These are phyloP conservation scores for Pterocarpus santalinus DNA, from an alignment of 306 rosid species.

Conservation along the genomic window DNA sequence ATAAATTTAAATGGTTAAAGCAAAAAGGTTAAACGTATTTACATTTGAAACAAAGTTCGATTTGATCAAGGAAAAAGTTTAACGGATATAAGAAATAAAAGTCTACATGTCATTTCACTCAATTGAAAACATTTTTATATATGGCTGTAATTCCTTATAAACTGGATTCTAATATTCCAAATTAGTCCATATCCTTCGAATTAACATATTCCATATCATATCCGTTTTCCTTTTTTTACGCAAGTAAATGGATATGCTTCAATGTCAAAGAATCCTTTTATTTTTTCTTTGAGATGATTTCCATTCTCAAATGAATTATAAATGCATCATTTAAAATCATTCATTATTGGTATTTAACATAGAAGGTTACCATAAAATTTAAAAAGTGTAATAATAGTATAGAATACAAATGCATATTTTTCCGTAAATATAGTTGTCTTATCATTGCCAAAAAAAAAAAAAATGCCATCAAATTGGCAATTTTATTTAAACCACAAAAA, in stretches of 20 bases:
- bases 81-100: too few relatives aligned
- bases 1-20: too few relatives aligned
- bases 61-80: too few relatives aligned
- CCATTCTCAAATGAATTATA: constrained; percentile 4
- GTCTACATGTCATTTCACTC: too few relatives aligned
- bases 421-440: not conserved
- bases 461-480: not conserved
- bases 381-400: not conserved
- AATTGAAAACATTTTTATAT: too few relatives aligned
- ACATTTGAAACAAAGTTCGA: too few relatives aligned
- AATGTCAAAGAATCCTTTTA: not conserved
- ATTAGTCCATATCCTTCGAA: not conserved
- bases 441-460: not conserved
- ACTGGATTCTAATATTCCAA: not conserved
- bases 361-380: not conserved
- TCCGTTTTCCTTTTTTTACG: not conserved
- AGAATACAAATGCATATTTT: not conserved
- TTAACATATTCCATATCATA: not conserved
- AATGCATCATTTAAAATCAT: not conserved
- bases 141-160: too few relatives aligned
- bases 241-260: not conserved
- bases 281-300: not conserved
- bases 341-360: not conserved
- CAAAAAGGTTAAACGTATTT: too few relatives aligned
- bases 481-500: not conserved